Evolutionary conservation across 1,284 basidiomycete species (phyloP), one percentile per base, ranked within the genome.

Genomic region (Fomitopsis betulina): DNA sequence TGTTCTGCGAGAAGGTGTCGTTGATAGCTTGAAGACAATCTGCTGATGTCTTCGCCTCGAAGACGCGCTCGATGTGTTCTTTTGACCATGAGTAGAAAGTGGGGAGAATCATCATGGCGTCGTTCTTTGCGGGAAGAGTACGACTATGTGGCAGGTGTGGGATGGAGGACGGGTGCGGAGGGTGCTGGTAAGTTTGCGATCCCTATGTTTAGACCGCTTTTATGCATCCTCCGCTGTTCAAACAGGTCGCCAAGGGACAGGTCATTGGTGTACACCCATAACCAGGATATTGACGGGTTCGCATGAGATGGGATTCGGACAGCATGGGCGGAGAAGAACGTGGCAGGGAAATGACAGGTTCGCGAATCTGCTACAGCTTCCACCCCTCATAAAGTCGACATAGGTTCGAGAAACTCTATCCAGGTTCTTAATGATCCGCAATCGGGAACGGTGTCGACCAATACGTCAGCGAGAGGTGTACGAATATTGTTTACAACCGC

Each of bases 61-160:
- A 85, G 54, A 85, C 73, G 38, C 69, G 68, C 39, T 70, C 70
- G 58, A 84, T 83, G 65, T 81, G 82, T 57, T 74, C 70, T 38
- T 71, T 64, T 2, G 82, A 84, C 83, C 82, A 85, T n/a, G 78
- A 71, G 38, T 78, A 74, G 60, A 84, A 72, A 15, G 78, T 76
- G 57, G 73, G 69, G 59, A 67, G 66, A 54, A 82, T 75, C 42
- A 21, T 60, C 58, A 35, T 35, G 54, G 37, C 10, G n/a, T 45
- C 32, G 39, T 47, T 56, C 33, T 35, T 35, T 53, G 42, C 39
- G 54, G 30, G 25, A 56, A n/a, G 32, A 52, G 47, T 40, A 33
- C 13, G 50, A 40, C 50, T 43, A 30, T 55, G 39, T 40, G 47
- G n/a, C 47, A 37, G 52, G 23, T 50, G 53, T 47, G 52, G 49